Base-by-base conservation (phyloP, 371 early-diverging fungal species). In the Mortierella sp. region DNA sequence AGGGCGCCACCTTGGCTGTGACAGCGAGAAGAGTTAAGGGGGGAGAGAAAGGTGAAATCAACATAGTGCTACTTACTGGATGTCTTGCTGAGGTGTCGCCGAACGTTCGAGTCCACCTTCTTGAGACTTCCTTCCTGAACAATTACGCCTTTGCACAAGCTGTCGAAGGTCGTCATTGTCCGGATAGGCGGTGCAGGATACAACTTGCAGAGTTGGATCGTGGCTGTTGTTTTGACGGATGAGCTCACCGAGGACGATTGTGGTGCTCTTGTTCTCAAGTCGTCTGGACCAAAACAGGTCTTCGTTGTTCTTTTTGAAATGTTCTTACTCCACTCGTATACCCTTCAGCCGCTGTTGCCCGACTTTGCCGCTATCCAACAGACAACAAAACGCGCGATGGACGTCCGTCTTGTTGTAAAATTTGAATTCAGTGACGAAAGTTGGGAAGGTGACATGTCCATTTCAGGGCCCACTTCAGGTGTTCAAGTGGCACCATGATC, bases 281-380 rank as follows among this genome's bases (percentile, higher is more conserved):
- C 60, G 60, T 59, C 43, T 59, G 43, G 60, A 59, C 60, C 60
- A 59, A 27, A 59, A 59, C 21, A 59, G 27, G 43, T 59, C 60
- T 2, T 59, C 60, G 22, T 14, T 49, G 52, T 59, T 59, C n/a
- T 17, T 50, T 28, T 59, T 51, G 44, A 59, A 59, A 19, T 59
- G 29, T 29, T 59, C 60, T 41, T 59, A 59, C 2, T 49, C 58
- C 49, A 5, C 4, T 48, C 58, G 58, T 37, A 60, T 52, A 3
- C 22, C 37, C 47, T 47, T 57, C n/a, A 31, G 13, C 0, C 45
- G 47, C 52, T 50, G 48, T 41, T 59, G 5, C 7, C 46, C 47
- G 34, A 53, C 27, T 54, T 48, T 62, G 40, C 62, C 62, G 25
- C 37, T 10, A 39, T 54, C 44, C 2, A 62, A 25, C 51, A 59